phyloP scores from a whole-genome alignment of 345 rosid species.

The Acer campestre region DNA sequence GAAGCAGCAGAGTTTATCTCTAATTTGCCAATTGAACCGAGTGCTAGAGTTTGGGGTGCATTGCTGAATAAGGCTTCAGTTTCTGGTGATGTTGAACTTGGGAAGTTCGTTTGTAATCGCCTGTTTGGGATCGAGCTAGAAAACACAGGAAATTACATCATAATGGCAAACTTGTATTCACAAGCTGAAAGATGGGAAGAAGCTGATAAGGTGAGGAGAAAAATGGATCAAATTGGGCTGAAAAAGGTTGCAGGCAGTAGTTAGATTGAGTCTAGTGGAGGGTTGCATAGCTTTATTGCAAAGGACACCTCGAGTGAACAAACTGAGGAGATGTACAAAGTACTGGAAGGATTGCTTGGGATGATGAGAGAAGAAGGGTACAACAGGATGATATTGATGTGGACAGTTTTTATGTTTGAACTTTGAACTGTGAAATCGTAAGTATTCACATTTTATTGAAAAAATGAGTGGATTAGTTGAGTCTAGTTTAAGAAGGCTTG shows the following conservation, averaged over 20 bases:
- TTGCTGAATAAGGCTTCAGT: slow-evolving; percentile 80
- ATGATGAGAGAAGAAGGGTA: slow-evolving; percentile 50
- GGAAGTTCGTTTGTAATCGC: slow-evolving; percentile 54
- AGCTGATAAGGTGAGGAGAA: slow-evolving; percentile 67
- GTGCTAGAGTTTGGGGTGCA: slow-evolving; percentile 84
- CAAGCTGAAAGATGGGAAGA: slow-evolving; percentile 86
- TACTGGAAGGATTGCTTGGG: slow-evolving; percentile 48
- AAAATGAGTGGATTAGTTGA: neutral
- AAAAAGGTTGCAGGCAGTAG: slow-evolving; percentile 78
- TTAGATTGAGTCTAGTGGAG: slow-evolving; percentile 60
- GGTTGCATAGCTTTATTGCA: slow-evolving; percentile 47
- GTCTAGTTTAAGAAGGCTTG: neutral
- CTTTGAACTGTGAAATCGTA: neutral
- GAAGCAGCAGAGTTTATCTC: slow-evolving; percentile 71
- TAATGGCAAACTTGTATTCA: slow-evolving; percentile 80
- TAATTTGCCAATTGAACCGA: slow-evolving; percentile 70
- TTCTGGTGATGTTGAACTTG: slow-evolving; percentile 66
- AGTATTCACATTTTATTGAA: neutral
- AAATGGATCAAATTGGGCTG: slow-evolving; percentile 59
- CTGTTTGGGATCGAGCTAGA: slow-evolving; percentile 76
- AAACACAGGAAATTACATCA: slow-evolving; percentile 68
- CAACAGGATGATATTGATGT: slow-evolving; percentile 35
- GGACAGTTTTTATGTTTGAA: slow-evolving; percentile 26
- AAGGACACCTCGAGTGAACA: slow-evolving; percentile 47
- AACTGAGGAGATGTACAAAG: slow-evolving; percentile 38